Conservation (phyloP, 805 yeast species). For the Wickerhamiella siamensis region DNA sequence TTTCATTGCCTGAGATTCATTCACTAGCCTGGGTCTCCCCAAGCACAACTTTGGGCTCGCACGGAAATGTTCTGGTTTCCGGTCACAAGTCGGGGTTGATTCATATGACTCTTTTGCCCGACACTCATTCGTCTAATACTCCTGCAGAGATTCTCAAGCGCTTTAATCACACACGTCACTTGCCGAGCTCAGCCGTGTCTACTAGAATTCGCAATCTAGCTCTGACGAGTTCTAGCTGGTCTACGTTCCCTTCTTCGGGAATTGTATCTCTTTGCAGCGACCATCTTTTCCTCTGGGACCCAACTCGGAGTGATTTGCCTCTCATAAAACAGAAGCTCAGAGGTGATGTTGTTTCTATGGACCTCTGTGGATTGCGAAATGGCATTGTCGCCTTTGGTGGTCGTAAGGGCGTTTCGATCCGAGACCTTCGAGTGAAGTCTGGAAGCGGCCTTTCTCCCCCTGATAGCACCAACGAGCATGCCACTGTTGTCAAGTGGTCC, state of each 20-base stretch:
- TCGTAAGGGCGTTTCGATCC: conserved; percentile 55
- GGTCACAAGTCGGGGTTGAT: conserved; percentile 69
- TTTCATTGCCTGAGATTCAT: conserved; percentile 39
- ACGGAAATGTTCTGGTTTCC: conserved; percentile 38
- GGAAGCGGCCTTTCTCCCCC: conserved; percentile 34
- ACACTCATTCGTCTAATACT: conserved; percentile 29
- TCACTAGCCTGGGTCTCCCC: conserved; percentile 32
- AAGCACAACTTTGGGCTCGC: conserved; percentile 20
- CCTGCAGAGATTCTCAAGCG: conserved; percentile 63
- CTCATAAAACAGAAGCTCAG: conserved; percentile 36
- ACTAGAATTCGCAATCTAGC: conserved; percentile 26
- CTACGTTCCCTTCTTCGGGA: conserved; percentile 30
- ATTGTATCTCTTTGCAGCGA: conserved; percentile 53
- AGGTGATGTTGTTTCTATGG: conserved; percentile 37
- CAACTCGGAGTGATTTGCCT: conserved; percentile 45
- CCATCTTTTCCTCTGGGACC: conserved; percentile 65
- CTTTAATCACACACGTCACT: conserved; percentile 63
- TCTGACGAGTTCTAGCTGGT: conserved; percentile 31
- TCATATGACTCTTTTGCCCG: conserved; percentile 58
- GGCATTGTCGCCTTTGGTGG: conserved; percentile 47
- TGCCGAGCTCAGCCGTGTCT: conserved; percentile 20
- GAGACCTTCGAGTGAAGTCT: conserved; percentile 47
- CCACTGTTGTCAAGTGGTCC: conserved; percentile 48
- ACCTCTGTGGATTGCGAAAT: conserved; percentile 33
- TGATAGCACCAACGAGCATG: conserved; percentile 21